Evolutionary conservation across 139 green algal species (phyloP).

Genomic region (Closterium sp.): DNA sequence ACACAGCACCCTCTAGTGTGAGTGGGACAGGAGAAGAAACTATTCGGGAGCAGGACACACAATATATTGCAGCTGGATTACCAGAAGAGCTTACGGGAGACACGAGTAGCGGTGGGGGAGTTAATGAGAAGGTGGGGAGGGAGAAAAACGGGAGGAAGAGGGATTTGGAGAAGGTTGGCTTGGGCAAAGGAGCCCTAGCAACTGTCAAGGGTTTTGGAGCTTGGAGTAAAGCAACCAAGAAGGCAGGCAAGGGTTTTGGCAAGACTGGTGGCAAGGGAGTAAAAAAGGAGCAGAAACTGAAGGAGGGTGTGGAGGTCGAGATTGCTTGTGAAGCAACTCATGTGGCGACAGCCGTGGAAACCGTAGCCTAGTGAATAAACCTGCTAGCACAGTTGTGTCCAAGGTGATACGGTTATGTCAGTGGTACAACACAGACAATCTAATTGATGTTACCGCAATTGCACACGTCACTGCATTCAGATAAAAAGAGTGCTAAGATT

Average conservation of each 20-base stretch:
- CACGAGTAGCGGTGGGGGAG: too few species aligned
- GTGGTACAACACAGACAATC: too few species aligned
- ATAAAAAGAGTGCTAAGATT: too few species aligned
- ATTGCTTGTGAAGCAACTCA: background rate
- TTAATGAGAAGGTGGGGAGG: background rate
- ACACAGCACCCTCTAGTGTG: background rate
- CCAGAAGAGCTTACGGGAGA: background rate
- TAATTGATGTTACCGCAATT: too few species aligned
- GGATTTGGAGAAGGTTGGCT: background rate
- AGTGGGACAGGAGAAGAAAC: background rate
- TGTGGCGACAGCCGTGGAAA: background rate
- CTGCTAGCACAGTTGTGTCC: too few species aligned
- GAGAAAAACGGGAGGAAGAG: background rate
- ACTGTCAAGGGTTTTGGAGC: background rate
- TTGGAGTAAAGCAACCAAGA: too few species aligned
- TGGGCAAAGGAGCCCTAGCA: background rate
- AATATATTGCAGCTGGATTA: too few species aligned
- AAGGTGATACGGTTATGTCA: too few species aligned
- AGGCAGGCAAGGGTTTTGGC: background rate
- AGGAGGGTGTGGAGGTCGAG: background rate
- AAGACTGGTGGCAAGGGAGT: background rate
- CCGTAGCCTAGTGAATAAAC: background rate
- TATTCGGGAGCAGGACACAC: background rate
- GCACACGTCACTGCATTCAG: too few species aligned
- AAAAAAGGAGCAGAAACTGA: background rate